Base-by-base conservation (phyloP, 2,329 filamentous ascomycete genomes). In the Pseudocercospora ulei region DNA sequence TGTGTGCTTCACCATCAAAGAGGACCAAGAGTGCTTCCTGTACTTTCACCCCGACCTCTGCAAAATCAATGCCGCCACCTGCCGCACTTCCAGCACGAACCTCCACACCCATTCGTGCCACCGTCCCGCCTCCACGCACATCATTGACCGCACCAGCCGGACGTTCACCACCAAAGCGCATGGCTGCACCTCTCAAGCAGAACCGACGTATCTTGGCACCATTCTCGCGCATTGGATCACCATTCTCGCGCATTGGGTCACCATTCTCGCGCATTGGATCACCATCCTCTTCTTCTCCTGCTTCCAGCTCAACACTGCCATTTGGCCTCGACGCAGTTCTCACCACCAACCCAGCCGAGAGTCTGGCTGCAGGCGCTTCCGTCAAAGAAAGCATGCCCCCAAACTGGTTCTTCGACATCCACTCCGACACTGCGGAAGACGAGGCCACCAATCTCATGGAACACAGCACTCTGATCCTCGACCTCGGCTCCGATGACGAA, bases 361-460 rank as follows among this genome's bases (percentile, higher is more conserved):
- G n/a, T n/a, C n/a, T n/a, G 52, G 59, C 33, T 42, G 56, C 72
- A 22, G 66, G 67, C 43, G 56, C 67, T 13, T 67, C 72, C 37
- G 60, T 71, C 52, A 74, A 80, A 56, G 70, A 75, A 20, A 71
- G 71, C 41, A 65, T 68, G 64, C 65, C 70, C 13, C 71, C 70
- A 42, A 58, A 61, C 43, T 95, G 86, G 87, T 81, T 81, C 67
- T 96, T 98, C 58, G 82, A 88, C 43, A 96, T 98, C 55, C 80
- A 95, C 58, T 84, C 94, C 58, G 88, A 98, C 61, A 85, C 83
- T 0, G 75, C 81, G 5, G 83, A 94, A 58, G 82, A 95, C 57
- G 80, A 93, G 58, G 82, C 90, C 63, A 84, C 86, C 53, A 95
- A 93, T 55, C 68, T 94, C 24, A 83, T 96, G 65, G 83, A 95